Percentiles rank a stretch among this genome's conserved stretches.
Evolutionary conservation across 2,329 filamentous ascomycete genomes (phyloP).

Genomic region (Hypocrella siamensis): DNA sequence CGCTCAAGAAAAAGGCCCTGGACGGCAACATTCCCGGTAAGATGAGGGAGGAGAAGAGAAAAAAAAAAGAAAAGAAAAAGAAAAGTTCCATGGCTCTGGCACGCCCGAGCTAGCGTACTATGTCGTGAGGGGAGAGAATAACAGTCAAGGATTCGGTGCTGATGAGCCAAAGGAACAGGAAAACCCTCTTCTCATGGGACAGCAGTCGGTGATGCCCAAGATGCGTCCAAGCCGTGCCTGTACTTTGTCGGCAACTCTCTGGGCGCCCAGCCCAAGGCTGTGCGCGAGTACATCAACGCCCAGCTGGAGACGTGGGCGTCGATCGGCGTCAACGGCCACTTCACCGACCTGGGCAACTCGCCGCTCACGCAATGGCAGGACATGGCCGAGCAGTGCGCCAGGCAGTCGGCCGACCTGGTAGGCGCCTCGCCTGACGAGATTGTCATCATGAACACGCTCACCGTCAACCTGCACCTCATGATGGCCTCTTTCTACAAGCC

Average conservation of each 20-base stretch:
- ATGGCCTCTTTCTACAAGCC: slow-evolving; percentile 76
- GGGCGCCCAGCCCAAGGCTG: slow-evolving; percentile 62
- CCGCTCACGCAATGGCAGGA: slow-evolving; percentile 60
- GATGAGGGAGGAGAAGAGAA: slow-evolving; percentile 1
- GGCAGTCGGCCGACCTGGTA: slow-evolving; percentile 55
- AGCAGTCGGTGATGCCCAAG: not conserved
- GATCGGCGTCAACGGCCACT: slow-evolving; percentile 76
- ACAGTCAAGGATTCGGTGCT: no score
- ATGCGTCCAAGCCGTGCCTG: slow-evolving; percentile 24
- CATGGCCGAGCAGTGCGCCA: slow-evolving; percentile 59
- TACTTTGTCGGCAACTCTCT: slow-evolving; percentile 89
- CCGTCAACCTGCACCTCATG: slow-evolving; percentile 64
- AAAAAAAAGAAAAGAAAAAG: not conserved
- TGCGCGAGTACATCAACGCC: slow-evolving; percentile 47
- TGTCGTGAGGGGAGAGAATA: no score
- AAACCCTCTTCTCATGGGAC: no score
- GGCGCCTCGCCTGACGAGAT: slow-evolving; percentile 61
- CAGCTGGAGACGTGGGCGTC: slow-evolving; percentile 75
- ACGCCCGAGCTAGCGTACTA: no score
- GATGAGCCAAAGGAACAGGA: no score
- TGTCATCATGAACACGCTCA: slow-evolving; percentile 78
- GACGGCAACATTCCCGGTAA: slow-evolving; percentile 25
- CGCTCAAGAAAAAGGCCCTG: slow-evolving; percentile 49
- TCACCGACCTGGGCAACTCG: slow-evolving; percentile 51
- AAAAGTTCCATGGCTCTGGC: not conserved